Percentiles rank a stretch among this genome's conserved stretches.
Evolutionary conservation across 306 rosid species (phyloP).

Genomic region (Dalbergia oliveri): DNA sequence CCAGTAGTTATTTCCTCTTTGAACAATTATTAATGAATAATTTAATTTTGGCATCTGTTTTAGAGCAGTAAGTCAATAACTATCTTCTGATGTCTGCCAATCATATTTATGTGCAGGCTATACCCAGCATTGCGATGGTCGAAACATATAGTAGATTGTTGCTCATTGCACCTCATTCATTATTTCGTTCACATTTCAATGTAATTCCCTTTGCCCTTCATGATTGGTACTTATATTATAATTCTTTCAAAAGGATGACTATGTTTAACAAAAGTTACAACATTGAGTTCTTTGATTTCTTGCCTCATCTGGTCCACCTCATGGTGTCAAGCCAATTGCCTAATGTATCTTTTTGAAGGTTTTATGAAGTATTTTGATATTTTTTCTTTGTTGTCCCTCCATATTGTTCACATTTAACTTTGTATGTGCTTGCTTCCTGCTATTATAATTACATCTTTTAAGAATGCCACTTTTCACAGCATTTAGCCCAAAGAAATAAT

Average conservation of each 20-base stretch:
- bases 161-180: slow-evolving; percentile 87
- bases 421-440: not conserved
- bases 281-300: slow-evolving; percentile 25
- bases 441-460: slow-evolving; percentile 36
- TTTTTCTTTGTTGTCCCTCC: slow-evolving; percentile 9
- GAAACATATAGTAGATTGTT: slow-evolving; percentile 91
- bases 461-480: slow-evolving; percentile 61
- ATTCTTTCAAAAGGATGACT: slow-evolving; percentile 19
- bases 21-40: slow-evolving; percentile 28
- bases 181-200: slow-evolving; percentile 91
- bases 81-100: slow-evolving; percentile 45
- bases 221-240: not conserved
- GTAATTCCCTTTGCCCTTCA: slow-evolving; percentile 58
- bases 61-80: slow-evolving; percentile 4
- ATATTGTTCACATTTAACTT: slow-evolving; percentile 16
- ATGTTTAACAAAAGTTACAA: slow-evolving; percentile 1
- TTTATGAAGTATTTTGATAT: slow-evolving; percentile 26
- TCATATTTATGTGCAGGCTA: slow-evolving; percentile 65
- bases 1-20: slow-evolving; percentile 33
- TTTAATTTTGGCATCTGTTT: slow-evolving; percentile 33
- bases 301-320: slow-evolving; percentile 35
- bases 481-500: slow-evolving; percentile 83
- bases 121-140: slow-evolving; percentile 96
- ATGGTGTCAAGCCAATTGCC: slow-evolving; percentile 19
- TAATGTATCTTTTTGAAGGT: slow-evolving; percentile 28